Percentiles rank a stretch among this genome's conserved stretches.
Evolutionary conservation across 441 rosid genomes (phyloP).

Genomic region (Lepidium campestre): DNA sequence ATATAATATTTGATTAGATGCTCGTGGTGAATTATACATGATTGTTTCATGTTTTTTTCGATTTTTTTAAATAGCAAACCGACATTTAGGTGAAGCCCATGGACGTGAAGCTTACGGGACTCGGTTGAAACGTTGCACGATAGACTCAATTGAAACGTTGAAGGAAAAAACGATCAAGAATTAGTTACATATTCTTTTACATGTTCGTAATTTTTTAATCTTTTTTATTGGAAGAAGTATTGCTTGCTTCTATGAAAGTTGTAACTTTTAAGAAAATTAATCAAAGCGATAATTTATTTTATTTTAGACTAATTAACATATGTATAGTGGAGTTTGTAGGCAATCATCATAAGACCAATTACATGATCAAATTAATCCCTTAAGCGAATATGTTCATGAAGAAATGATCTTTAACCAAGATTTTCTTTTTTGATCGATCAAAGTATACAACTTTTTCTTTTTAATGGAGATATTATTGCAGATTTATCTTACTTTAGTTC

Average conservation of each 20-base stretch:
- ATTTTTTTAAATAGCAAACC: not conserved
- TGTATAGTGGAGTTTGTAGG: not conserved
- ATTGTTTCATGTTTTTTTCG: not conserved
- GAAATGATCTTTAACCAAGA: constrained; percentile 13
- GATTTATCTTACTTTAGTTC: constrained; percentile 26
- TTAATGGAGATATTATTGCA: constrained; percentile 12
- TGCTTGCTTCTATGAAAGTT: not conserved
- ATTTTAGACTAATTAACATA: not conserved
- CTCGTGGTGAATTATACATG: not conserved
- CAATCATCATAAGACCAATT: constrained; percentile 18
- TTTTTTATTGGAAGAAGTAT: not conserved
- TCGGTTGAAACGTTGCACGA: not conserved
- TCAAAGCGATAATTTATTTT: constrained; percentile 15
- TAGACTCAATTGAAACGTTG: not conserved
- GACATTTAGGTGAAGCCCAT: not conserved
- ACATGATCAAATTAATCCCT: not conserved
- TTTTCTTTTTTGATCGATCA: constrained; percentile 9
- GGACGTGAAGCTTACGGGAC: not conserved
- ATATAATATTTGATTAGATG: not conserved
- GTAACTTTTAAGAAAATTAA: not conserved
- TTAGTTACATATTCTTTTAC: not conserved
- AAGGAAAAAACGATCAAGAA: not conserved
- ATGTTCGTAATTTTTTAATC: not conserved
- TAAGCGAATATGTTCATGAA: constrained; percentile 1
- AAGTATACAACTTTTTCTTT: constrained; percentile 23